These are phyloP conservation scores for Cucumis variabilis DNA, from an alignment of 331 rosid species.

Conservation along the genomic window DNA sequence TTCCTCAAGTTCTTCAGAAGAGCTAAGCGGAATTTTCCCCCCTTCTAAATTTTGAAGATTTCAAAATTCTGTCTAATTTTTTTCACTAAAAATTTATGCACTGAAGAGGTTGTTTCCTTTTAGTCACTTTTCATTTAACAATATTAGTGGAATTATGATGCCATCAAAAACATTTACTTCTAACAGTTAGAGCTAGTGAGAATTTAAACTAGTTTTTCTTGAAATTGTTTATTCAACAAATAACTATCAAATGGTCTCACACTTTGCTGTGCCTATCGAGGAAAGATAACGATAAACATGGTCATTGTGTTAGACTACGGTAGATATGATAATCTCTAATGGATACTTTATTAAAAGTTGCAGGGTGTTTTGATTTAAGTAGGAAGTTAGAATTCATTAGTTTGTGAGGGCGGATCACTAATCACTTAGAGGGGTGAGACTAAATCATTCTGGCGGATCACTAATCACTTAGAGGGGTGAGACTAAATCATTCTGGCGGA, in stretches of 20 bases:
- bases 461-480: no score
- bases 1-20: neutral
- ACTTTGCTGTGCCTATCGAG: no score
- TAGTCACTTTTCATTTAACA: neutral
- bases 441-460: no score
- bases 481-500: no score
- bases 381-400: no score
- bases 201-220: neutral
- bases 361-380: no score
- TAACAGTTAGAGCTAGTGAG: neutral
- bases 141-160: neutral
- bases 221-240: neutral
- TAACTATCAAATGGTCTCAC: neutral
- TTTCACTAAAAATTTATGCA: neutral
- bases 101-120: slow-evolving; percentile 18
- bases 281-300: no score
- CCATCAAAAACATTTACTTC: neutral
- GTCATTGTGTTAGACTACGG: no score
- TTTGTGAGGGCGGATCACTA: no score
- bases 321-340: no score
- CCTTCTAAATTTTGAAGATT: neutral
- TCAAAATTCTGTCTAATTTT: neutral
- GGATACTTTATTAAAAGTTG: no score
- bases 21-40: neutral
- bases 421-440: no score